These are phyloP conservation scores for Neoconidiobolus thromboides DNA, from an alignment of 371 early-diverging fungal genomes.

Conservation along the genomic window DNA sequence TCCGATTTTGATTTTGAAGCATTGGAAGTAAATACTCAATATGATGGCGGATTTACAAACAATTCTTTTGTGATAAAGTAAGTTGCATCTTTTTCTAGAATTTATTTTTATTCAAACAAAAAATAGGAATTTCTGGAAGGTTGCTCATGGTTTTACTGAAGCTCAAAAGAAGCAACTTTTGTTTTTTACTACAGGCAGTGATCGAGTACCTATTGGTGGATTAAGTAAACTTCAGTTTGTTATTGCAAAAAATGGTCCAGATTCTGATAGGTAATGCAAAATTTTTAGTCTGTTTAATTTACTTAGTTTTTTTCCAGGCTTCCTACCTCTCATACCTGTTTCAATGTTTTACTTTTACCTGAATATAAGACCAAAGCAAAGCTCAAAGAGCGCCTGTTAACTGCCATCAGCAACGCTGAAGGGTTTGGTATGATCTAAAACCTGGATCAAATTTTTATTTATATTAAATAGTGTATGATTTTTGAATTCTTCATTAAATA, in stretches of 20 bases:
- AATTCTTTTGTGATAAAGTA: constrained; percentile 37
- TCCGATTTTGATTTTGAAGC: constrained; percentile 69
- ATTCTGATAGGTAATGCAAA: constrained; percentile 37
- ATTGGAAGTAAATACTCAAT: constrained; percentile 62
- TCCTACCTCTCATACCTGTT: constrained; percentile 84
- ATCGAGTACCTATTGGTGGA: constrained; percentile 91
- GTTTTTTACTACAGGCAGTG: constrained; percentile 94
- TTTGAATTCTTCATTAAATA: no score
- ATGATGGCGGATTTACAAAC: constrained; percentile 66
- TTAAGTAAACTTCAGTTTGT: constrained; percentile 79
- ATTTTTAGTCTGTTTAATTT: not conserved
- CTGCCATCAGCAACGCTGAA: constrained; percentile 89
- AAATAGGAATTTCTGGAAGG: constrained; percentile 65
- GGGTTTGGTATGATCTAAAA: constrained; percentile 84
- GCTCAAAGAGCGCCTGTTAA: constrained; percentile 64
- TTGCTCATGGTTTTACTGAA: constrained; percentile 58
- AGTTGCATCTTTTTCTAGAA: constrained; percentile 7
- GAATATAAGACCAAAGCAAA: constrained; percentile 76
- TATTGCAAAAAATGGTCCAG: constrained; percentile 93
- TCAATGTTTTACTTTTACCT: constrained; percentile 84
- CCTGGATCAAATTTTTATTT: no score
- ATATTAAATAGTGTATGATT: no score
- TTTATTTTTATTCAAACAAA: not conserved
- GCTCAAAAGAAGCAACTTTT: constrained; percentile 81
- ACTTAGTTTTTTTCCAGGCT: constrained; percentile 10